Conservation (phyloP, 495 filamentous ascomycete species). For the Aspergillus bertholletiae region DNA sequence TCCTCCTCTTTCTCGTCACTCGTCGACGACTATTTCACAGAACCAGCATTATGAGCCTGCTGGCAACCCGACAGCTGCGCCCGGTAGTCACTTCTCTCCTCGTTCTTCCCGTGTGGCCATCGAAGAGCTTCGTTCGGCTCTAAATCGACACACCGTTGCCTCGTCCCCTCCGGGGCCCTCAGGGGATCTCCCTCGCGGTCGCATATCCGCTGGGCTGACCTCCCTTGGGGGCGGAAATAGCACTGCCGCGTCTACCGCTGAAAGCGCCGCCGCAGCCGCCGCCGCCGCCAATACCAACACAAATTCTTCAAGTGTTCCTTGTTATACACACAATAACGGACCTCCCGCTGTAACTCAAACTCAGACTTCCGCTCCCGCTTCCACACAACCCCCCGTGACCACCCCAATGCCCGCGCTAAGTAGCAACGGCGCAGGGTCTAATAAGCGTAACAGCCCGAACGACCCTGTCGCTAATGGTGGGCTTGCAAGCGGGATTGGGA, state of each 20-base stretch:
- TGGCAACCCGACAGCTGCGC: slow-evolving; percentile 19
- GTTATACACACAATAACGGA: neutral
- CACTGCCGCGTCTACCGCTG: slow-evolving; percentile 11
- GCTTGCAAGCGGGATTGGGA: slow-evolving; percentile 43
- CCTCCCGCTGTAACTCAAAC: slow-evolving; percentile 18
- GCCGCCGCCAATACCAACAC: neutral
- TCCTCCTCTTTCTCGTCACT: slow-evolving; percentile 13
- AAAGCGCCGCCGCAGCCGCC: neutral
- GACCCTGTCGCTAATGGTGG: slow-evolving; percentile 28
- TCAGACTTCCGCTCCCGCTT: slow-evolving; percentile 27
- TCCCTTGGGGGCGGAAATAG: slow-evolving; percentile 27
- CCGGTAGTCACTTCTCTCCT: slow-evolving; percentile 34
- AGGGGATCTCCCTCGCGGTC: slow-evolving; percentile 34
- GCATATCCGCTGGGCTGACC: slow-evolving; percentile 33
- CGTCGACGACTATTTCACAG: slow-evolving; percentile 7
- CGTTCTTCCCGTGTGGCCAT: slow-evolving; percentile 42
- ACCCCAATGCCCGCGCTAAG: slow-evolving; percentile 36
- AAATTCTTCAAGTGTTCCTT: neutral
- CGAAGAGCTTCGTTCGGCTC: slow-evolving; percentile 46
- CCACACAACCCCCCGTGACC: slow-evolving; percentile 27
- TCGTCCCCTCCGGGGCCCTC: slow-evolving; percentile 35
- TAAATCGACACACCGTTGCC: slow-evolving; percentile 43
- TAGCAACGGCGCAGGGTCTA: slow-evolving; percentile 29
- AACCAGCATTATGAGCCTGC: slow-evolving; percentile 31
- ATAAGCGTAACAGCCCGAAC: slow-evolving; percentile 38